phyloP scores from a whole-genome alignment of 2,329 filamentous ascomycete species.

The Aureobasidium sp. region DNA sequence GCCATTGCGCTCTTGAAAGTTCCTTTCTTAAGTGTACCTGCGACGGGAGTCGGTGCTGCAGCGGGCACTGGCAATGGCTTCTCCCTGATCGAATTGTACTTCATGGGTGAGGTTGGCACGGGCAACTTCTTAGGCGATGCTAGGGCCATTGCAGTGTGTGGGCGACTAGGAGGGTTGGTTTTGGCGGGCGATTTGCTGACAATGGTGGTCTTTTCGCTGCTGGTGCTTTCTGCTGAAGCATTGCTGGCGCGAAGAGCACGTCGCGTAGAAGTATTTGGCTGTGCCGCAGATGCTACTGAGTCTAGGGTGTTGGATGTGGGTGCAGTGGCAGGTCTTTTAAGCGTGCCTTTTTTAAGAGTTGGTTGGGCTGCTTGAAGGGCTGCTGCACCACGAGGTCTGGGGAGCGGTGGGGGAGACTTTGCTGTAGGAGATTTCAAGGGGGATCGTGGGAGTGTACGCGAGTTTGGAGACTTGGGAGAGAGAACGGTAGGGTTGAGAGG shows the following conservation, averaged over 20 bases:
- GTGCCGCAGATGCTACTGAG: constrained; percentile 55
- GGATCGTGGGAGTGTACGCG: constrained; percentile 57
- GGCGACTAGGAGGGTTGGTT: constrained; percentile 32
- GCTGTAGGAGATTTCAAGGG: constrained; percentile 40
- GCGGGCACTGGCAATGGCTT: constrained; percentile 27
- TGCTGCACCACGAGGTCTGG: constrained; percentile 2
- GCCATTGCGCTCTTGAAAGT: constrained; percentile 51
- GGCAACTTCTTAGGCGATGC: constrained; percentile 17
- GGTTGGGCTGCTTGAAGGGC: background rate
- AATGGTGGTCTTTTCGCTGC: constrained; percentile 56
- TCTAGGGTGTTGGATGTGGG: constrained; percentile 36
- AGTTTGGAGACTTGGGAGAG: constrained; percentile 78
- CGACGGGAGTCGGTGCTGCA: constrained; percentile 1
- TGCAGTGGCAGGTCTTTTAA: constrained; percentile 14
- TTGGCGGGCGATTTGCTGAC: constrained; percentile 41
- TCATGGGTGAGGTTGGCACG: constrained; percentile 9
- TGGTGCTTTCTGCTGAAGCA: constrained; percentile 43
- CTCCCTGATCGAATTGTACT: constrained; percentile 7
- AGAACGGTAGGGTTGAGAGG: constrained; percentile 53
- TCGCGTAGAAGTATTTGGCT: constrained; percentile 30
- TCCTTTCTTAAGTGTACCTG: constrained; percentile 44
- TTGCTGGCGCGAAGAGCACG: constrained; percentile 4
- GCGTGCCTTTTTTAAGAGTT: background rate
- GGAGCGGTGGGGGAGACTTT: constrained; percentile 18
- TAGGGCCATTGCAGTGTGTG: constrained; percentile 25